Evolutionary conservation across 2,329 filamentous ascomycete genomes (phyloP).

Genomic region (Scedosporium boydii): DNA sequence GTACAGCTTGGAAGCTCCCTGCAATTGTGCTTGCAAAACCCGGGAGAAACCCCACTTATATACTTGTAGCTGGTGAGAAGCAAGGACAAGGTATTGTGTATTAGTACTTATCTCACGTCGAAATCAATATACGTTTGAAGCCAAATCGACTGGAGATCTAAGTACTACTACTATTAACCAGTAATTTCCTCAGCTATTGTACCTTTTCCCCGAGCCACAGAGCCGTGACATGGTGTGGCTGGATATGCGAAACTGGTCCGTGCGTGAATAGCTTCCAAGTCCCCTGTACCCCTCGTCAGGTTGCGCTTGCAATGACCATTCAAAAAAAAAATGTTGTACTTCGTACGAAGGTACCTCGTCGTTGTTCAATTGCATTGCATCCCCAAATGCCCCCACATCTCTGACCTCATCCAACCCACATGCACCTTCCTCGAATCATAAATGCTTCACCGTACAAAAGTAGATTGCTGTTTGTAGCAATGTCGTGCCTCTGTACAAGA

Average conservation of each 20-base stretch:
- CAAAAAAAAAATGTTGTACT: no score
- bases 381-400: not conserved
- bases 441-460: not conserved
- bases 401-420: not conserved
- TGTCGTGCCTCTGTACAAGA: not conserved
- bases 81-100: not conserved
- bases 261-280: not conserved
- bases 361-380: no score
- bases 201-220: not conserved
- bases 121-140: not conserved
- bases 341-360: no score
- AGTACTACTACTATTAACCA: not conserved
- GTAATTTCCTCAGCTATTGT: not conserved
- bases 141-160: not conserved
- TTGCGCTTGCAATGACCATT: not conserved
- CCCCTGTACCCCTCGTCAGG: not conserved
- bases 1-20: not conserved
- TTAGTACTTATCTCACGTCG: not conserved
- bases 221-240: not conserved
- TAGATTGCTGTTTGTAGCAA: not conserved
- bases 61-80: not conserved
- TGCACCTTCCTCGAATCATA: not conserved
- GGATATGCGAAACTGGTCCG: not conserved
- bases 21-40: not conserved
- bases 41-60: conserved; percentile 6